These are phyloP conservation scores for Pyrus hybrid DNA, from an alignment of 331 rosid species.

Conservation along the genomic window DNA sequence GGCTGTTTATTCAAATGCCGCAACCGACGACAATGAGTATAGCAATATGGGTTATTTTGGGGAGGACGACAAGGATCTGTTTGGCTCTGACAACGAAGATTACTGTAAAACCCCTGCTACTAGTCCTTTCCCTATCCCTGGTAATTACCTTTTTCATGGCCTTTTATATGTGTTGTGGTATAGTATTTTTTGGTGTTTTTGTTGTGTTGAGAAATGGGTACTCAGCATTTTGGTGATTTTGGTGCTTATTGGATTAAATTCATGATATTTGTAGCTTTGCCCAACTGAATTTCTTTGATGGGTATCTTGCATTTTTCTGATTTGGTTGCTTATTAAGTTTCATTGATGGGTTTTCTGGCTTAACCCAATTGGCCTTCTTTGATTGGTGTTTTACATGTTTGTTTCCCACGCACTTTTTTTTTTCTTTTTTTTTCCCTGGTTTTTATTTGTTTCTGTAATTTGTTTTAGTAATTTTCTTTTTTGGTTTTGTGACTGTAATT, in stretches of 20 bases:
- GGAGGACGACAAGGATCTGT: slow-evolving; percentile 65
- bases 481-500: background rate
- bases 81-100: slow-evolving; percentile 85
- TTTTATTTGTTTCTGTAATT: background rate
- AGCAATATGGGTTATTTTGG: slow-evolving; percentile 10
- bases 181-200: background rate
- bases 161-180: background rate
- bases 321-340: background rate
- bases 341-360: background rate
- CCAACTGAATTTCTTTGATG: background rate
- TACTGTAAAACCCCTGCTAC: slow-evolving; percentile 62
- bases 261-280: background rate
- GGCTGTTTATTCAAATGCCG: slow-evolving; percentile 14
- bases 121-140: slow-evolving; percentile 74
- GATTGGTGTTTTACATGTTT: background rate
- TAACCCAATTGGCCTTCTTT: background rate
- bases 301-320: background rate
- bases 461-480: background rate
- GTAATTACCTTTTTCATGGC: slow-evolving; percentile 24
- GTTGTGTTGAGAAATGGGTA: background rate
- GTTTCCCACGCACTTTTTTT: background rate
- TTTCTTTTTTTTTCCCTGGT: background rate
- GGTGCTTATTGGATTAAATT: background rate
- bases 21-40: slow-evolving; percentile 13
- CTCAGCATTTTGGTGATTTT: background rate